Conservation (phyloP, 768 basidiomycete species). For the Lentinula boryana region DNA sequence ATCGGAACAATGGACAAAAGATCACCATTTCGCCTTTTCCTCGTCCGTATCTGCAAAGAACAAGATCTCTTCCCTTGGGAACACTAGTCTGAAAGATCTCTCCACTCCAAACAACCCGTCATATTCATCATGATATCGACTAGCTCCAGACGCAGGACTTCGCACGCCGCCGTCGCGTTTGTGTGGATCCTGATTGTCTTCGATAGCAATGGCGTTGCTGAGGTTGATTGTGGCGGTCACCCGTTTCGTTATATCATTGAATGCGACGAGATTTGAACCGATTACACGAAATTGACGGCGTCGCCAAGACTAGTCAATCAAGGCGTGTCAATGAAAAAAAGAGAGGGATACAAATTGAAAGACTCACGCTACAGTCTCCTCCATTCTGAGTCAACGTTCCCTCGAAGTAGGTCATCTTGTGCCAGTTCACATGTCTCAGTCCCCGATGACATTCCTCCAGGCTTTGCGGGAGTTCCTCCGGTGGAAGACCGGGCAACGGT, state of each 20-base stretch:
- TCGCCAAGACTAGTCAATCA: constrained; percentile 59
- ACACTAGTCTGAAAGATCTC: constrained; percentile 80
- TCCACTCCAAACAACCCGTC: constrained; percentile 67
- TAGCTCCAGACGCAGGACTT: constrained; percentile 36
- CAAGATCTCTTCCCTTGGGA: constrained; percentile 72
- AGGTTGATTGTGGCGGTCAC: constrained; percentile 88
- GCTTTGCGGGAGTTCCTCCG: constrained; percentile 81
- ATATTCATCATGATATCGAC: constrained; percentile 49
- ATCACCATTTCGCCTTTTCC: constrained; percentile 83
- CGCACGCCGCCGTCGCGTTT: constrained; percentile 23
- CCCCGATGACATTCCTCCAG: constrained; percentile 90
- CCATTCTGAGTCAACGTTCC: constrained; percentile 90
- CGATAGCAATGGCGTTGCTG: constrained; percentile 71
- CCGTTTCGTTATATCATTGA: constrained; percentile 90
- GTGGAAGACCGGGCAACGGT: constrained; percentile 74
- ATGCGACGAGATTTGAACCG: constrained; percentile 82
- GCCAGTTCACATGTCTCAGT: constrained; percentile 86
- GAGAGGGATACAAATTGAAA: not conserved
- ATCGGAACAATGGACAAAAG: constrained; percentile 6
- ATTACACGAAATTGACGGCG: constrained; percentile 80
- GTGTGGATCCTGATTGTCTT: constrained; percentile 68
- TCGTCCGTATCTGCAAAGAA: constrained; percentile 92
- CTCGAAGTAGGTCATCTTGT: constrained; percentile 91
- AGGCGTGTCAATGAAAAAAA: not conserved
- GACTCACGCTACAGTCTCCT: constrained; percentile 83